Evolutionary conservation across 441 rosid species (phyloP).

Genomic region (Corymbia citriodora): DNA sequence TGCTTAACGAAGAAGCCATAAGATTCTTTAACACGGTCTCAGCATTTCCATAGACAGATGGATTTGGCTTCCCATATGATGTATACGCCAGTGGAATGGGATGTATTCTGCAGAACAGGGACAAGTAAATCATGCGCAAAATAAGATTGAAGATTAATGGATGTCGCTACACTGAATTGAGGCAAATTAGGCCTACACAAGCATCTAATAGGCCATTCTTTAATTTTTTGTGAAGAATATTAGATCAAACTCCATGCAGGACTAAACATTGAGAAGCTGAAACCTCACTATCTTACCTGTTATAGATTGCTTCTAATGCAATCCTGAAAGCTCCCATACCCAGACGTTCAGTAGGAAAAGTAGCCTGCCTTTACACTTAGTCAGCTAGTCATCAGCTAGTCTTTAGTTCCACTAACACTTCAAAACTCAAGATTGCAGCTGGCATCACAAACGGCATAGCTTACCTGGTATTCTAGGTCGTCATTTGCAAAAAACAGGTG

Average conservation of each 20-base stretch:
- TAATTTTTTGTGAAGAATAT: not conserved
- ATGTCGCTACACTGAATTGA: not conserved
- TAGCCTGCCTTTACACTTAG: conserved; percentile 48
- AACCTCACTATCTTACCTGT: conserved; percentile 32
- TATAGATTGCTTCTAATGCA: conserved; percentile 72
- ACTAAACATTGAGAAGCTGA: not conserved
- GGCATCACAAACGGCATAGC: conserved; percentile 1
- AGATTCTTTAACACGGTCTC: conserved; percentile 47
- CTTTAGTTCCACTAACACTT: not conserved
- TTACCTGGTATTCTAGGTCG: conserved; percentile 83
- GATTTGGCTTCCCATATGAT: conserved; percentile 79
- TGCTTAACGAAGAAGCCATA: conserved; percentile 16
- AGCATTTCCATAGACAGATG: conserved; percentile 64
- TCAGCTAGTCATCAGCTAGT: conserved; percentile 22
- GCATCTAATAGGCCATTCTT: not conserved
- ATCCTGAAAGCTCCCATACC: conserved; percentile 95
- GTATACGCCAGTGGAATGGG: conserved; percentile 40
- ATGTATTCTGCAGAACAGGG: conserved; percentile 45
- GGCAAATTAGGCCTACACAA: not conserved
- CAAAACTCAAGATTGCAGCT: not conserved
- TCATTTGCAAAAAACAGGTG: conserved; percentile 67
- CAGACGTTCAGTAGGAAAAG: conserved; percentile 77
- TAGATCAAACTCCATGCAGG: not conserved
- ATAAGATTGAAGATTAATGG: not conserved
- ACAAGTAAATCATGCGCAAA: not conserved